Conservation (phyloP, 257 asterid species). For the Petunia axillaris region DNA sequence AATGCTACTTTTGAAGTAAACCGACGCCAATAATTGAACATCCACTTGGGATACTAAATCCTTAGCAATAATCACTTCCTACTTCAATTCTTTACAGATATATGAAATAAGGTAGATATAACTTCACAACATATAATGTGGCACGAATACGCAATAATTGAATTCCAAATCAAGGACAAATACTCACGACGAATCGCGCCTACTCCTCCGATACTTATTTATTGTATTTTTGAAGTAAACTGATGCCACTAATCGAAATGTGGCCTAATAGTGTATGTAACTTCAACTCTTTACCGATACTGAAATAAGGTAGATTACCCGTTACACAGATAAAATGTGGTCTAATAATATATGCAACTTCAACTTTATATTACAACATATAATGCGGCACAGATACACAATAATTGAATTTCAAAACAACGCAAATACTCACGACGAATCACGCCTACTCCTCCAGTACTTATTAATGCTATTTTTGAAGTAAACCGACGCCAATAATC, state of each 20-base stretch:
- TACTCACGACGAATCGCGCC: conserved; percentile 81
- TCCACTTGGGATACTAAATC: conserved; percentile 69
- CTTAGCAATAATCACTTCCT: conserved; percentile 85
- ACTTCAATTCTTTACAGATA: background rate
- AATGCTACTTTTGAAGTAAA: conserved; percentile 83
- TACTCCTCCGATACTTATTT: conserved; percentile 83
- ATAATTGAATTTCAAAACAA: too few relatives aligned
- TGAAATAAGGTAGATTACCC: too few relatives aligned
- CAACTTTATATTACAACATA: too few relatives aligned
- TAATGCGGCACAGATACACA: too few relatives aligned
- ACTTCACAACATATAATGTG: too few relatives aligned
- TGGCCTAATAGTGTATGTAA: too few relatives aligned
- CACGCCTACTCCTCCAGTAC: conserved; percentile 89
- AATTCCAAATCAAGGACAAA: background rate
- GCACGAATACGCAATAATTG: too few relatives aligned
- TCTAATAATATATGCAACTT: too few relatives aligned
- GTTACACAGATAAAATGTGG: too few relatives aligned
- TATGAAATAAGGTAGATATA: too few relatives aligned
- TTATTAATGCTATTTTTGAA: conserved; percentile 83
- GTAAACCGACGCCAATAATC: conserved; percentile 89
- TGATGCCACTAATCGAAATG: conserved; percentile 80
- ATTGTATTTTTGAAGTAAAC: conserved; percentile 87
- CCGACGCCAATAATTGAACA: conserved; percentile 91
- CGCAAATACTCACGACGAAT: conserved; percentile 60
- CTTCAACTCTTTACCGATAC: too few relatives aligned